Conservation (phyloP, 1,284 basidiomycete genomes). For the Porphyrellus sp. region DNA sequence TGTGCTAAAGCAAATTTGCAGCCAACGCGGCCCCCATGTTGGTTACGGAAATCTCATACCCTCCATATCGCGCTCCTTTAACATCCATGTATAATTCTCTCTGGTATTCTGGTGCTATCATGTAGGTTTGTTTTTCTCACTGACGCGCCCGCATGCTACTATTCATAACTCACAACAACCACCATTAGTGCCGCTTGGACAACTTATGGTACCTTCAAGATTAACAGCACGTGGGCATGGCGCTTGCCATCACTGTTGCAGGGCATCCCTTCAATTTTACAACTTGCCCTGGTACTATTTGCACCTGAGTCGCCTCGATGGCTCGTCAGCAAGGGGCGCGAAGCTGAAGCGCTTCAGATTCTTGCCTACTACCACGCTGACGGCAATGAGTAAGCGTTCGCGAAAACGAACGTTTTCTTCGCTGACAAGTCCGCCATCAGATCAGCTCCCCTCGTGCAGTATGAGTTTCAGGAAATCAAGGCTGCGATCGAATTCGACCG, state of each 20-base stretch:
- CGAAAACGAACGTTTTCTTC: background rate
- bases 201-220: slow-evolving; percentile 69
- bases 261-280: slow-evolving; percentile 58
- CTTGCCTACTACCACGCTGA: slow-evolving; percentile 77
- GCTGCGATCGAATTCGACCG: slow-evolving; percentile 66
- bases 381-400: slow-evolving; percentile 45
- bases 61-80: slow-evolving; percentile 67
- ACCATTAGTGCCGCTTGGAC: slow-evolving; percentile 64
- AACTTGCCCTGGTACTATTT: slow-evolving; percentile 58
- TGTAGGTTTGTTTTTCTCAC: slow-evolving; percentile 41
- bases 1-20: slow-evolving; percentile 15
- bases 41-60: slow-evolving; percentile 75
- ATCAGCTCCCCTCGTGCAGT: slow-evolving; percentile 65
- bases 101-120: slow-evolving; percentile 73
- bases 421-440: slow-evolving; percentile 26
- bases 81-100: slow-evolving; percentile 77
- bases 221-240: slow-evolving; percentile 68
- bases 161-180: background rate
- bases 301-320: slow-evolving; percentile 72
- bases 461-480: slow-evolving; percentile 77
- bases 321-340: slow-evolving; percentile 62
- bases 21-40: slow-evolving; percentile 72
- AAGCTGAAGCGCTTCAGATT: slow-evolving; percentile 55
- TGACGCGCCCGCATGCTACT: background rate
- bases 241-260: slow-evolving; percentile 70